Evolutionary conservation across 768 basidiomycete genomes (phyloP), one percentile per base, ranked within the genome.

Genomic region (Clathrus columnatus): DNA sequence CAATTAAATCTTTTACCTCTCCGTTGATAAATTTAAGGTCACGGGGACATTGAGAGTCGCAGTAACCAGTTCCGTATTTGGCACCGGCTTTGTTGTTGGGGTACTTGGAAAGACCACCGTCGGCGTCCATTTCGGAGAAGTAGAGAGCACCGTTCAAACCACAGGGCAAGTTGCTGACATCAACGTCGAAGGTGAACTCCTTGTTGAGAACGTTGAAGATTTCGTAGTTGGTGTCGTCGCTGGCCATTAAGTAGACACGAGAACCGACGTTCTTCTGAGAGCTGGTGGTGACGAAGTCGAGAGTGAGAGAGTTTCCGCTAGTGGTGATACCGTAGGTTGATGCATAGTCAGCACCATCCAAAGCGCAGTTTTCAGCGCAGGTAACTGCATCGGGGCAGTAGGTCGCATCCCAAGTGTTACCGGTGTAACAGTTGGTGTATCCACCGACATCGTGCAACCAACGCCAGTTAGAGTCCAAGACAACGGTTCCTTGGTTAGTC

Each of bases 1-100:
- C 45, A 21, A 32, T 32, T 18, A 28, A 8, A 24, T 28, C 17
- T 68, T 73, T 57, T 47, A 76, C 79, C 67, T 69, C 64, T 60
- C 80, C 80, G 65, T 74, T 70, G 63, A 81, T 80, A 70, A 79
- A 80, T 69, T 81, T 80, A 69, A 80, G 66, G 62, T 80, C 79
- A 41, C 71, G 70, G 1, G 78, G 78, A 68, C 79, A 80, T 64
- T 81, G 79, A 16, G 80, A 74, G 64, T 83, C 80, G 65, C 81
- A 82, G 68, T 83, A 83, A 16, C 81, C 81, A n/a, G 79, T 80
- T 43, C 80, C 79, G 66, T 76, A 82, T 64, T 77, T 73, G 62
- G 79, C 76, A 61, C 78, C 78, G 51, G 79, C 78, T 72, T 75
- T 75, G 74, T 81, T 80, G 64, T 60, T 69, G 17, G 77, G 56